A percentile compares a stretch with the other conserved stretches of the same genome.
Evolutionary conservation across 2,329 filamentous ascomycete genomes (phyloP).

Genomic region (Pezicula rhizophila): DNA sequence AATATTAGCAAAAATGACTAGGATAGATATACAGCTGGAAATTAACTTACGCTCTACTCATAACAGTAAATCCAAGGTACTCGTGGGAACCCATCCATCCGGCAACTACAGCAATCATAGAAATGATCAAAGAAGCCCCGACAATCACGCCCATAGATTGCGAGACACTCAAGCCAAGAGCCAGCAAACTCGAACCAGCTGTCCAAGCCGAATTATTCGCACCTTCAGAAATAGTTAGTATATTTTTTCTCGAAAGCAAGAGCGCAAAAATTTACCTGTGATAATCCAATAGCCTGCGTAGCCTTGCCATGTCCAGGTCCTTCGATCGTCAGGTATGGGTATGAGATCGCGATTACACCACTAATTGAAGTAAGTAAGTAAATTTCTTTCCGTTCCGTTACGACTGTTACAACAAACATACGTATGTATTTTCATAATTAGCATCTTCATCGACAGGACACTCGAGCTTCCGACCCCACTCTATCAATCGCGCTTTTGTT

Average conservation of each 20-base stretch:
- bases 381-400: background rate
- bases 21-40: background rate
- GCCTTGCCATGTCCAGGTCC: conserved; percentile 26
- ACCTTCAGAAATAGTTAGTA: conserved; percentile 4
- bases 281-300: conserved; percentile 27
- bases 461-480: conserved; percentile 15
- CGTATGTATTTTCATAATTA: conserved; percentile 20
- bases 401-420: background rate
- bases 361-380: conserved; percentile 9
- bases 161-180: conserved; percentile 24
- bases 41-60: conserved; percentile 17
- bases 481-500: conserved; percentile 10
- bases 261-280: conserved; percentile 15
- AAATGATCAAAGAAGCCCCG: conserved; percentile 27
- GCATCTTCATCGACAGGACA: conserved; percentile 18
- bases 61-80: conserved; percentile 29
- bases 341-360: conserved; percentile 20
- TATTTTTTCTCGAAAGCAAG: background rate
- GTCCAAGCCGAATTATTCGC: conserved; percentile 26
- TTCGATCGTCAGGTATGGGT: conserved; percentile 17
- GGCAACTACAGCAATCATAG: conserved; percentile 27
- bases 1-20: background rate
- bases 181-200: conserved; percentile 21
- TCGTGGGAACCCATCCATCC: conserved; percentile 30
- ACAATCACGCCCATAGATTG: conserved; percentile 28